These are phyloP conservation scores for Myxozyma geophila DNA, from an alignment of 805 yeast genomes.

Conservation along the genomic window DNA sequence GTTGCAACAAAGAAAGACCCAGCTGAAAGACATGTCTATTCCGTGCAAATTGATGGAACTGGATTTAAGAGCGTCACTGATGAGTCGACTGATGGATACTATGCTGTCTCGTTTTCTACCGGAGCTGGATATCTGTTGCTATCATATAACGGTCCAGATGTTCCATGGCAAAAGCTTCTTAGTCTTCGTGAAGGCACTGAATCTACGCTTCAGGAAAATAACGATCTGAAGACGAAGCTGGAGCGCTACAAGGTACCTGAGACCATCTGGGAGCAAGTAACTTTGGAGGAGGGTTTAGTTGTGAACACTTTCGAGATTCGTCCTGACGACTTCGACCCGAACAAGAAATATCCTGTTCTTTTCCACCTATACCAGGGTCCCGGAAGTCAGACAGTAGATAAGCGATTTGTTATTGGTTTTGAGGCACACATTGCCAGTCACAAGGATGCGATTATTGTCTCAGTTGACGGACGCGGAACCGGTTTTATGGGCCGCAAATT, in stretches of 20 bases:
- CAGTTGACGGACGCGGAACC: slow-evolving; percentile 97
- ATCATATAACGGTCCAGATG: slow-evolving; percentile 74
- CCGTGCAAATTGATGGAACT: slow-evolving; percentile 60
- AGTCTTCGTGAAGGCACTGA: slow-evolving; percentile 52
- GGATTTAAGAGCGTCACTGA: slow-evolving; percentile 55
- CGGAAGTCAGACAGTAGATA: slow-evolving; percentile 80
- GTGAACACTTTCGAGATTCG: slow-evolving; percentile 76
- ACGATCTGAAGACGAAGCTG: slow-evolving; percentile 38
- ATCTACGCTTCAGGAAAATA: slow-evolving; percentile 42
- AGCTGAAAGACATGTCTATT: slow-evolving; percentile 80
- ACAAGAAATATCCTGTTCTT: slow-evolving; percentile 76
- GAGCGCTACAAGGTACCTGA: slow-evolving; percentile 60
- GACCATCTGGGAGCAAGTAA: slow-evolving; percentile 53
- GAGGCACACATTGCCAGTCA: slow-evolving; percentile 78
- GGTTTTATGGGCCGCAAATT: slow-evolving; percentile 82
- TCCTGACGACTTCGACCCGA: slow-evolving; percentile 71
- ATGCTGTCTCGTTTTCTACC: slow-evolving; percentile 71
- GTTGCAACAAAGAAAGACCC: slow-evolving; percentile 77
- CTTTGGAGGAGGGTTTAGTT: slow-evolving; percentile 49
- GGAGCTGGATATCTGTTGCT: slow-evolving; percentile 76
- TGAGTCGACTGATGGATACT: slow-evolving; percentile 64
- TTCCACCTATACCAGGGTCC: slow-evolving; percentile 97
- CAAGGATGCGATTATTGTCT: slow-evolving; percentile 81
- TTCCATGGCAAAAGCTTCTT: slow-evolving; percentile 78
- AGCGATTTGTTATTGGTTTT: slow-evolving; percentile 64